Base-by-base conservation (phyloP, 805 yeast species). In the Candida nonsorbophila region DNA sequence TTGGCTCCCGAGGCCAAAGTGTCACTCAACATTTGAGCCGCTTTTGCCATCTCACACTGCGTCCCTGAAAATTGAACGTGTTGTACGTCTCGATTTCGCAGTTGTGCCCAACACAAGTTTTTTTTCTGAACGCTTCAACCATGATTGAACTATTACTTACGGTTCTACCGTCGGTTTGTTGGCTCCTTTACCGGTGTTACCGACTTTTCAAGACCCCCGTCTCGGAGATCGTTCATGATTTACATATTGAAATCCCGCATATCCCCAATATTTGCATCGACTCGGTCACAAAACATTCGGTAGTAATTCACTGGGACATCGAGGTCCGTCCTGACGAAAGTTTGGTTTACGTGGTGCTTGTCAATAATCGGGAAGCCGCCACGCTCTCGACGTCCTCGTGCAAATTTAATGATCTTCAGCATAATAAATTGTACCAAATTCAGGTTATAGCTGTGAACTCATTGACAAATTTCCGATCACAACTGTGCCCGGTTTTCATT, bases 231-330 rank as follows among this genome's bases (percentile, higher is more conserved):
- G 60, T 74, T 18, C 59, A 58, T 29, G 61, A 62, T 19, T 50
- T 77, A 22, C 63, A 67, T 38, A 62, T 76, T 13, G 69, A 68
- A 16, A 69, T 77, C 19, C 84, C 84, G 4, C 68, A 63, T 32
- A 58, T 72, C 6, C 80, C 81, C 3, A 51, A 55, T 25, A 56
- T 77, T 10, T 74, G 79, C 28, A 63, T 77, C 5, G 82, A 75
- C 42, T 64, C 67, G 39, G 67, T 77, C 27, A 62, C 71, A 5
- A 51, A 56, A 20, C 44, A 53, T 6, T 53, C 70, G 16, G 68
- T 74, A 21, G 64, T 62, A 15, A 34, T 77, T 18, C 83, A 74
- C 42, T 77, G 84, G 81, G 78, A 72, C 39, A 48, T 60, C 14
- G 55, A 55, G 33, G 32, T 41, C 8, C 37, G 38, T 21, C 32